Conservation (phyloP, 345 rosid genomes). For the Pistacia atlantica region DNA sequence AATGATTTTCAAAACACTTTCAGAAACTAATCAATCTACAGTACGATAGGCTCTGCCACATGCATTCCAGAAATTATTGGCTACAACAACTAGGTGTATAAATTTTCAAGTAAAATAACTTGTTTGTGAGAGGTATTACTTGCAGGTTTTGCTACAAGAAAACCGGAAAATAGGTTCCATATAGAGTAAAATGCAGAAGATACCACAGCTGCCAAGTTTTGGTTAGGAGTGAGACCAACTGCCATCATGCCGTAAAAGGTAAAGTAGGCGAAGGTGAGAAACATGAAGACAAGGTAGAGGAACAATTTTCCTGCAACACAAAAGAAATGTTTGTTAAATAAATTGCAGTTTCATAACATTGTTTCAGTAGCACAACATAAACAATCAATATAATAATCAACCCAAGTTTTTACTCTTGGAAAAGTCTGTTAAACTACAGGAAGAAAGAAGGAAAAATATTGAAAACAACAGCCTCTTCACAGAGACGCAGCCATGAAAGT, state of each 20-base stretch:
- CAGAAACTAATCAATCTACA: not conserved
- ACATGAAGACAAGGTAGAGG: conserved; percentile 73
- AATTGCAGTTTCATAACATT: not conserved
- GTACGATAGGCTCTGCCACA: no score
- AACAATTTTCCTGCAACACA: conserved; percentile 67
- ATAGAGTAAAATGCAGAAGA: conserved; percentile 92
- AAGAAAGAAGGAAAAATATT: not conserved
- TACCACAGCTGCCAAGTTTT: conserved; percentile 74
- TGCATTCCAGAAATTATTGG: no score
- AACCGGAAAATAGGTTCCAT: conserved; percentile 90
- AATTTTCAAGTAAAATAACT: no score
- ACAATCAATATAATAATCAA: no score
- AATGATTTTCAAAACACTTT: no score
- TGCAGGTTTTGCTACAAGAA: conserved; percentile 80
- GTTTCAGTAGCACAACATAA: not conserved
- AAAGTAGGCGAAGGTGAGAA: conserved; percentile 89
- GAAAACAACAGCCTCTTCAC: not conserved
- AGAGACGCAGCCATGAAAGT: not conserved
- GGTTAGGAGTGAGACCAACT: conserved; percentile 83
- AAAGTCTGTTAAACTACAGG: no score
- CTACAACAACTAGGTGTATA: no score
- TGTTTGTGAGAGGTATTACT: conserved; percentile 23
- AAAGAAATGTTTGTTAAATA: not conserved
- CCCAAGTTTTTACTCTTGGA: not conserved
- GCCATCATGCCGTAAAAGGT: conserved; percentile 97